Base-by-base conservation (phyloP, 2,329 filamentous ascomycete species). In the Talaromyces atroroseus region DNA sequence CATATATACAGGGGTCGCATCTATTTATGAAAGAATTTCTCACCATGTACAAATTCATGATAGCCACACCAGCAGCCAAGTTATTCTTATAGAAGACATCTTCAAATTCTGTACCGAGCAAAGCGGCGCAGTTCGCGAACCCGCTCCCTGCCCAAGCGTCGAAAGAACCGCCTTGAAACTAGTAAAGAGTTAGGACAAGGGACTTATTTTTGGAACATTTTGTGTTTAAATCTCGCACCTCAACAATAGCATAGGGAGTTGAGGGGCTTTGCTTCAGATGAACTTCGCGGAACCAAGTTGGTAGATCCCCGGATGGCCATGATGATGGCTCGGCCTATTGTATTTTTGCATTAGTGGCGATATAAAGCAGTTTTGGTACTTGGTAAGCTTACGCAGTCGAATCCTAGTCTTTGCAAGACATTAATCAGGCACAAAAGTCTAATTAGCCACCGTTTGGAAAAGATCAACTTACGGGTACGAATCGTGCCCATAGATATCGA, bases 61-160 rank as follows among this genome's bases (percentile, higher is more conserved):
- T 82, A 0, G 81, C 83, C 2, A 85, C 80, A 0, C 84, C 85
- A 16, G 85, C 82, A 38, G 83, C 82, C 52, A 85, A 82, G 52
- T 84, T 78, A 62, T 90, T 89, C 77, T 92, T 92, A 70, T 90
- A 89, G 66, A 91, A 90, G 0, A 94, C 85, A 16, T 88, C 77
- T 59, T 88, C 83, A 60, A 90, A 90, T 62, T 91, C 86, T n/a
- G 85, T 76, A 59, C 88, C 87, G 3, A 89, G 74, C 2, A 92
- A 76, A 2, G 76, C 73, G 3, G 81, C 76, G 63, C 90, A 94
- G 56, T 84, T 76, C 2, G 82, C 83, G 50, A 88, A 89, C 0
- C 88, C 87, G 14, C 77, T 73, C 16, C 88, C 88, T 49, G 88
- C 89, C 82, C 88, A 92, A 0, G 85, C 83, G 65, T 90, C 87